phyloP scores from a whole-genome alignment of 1,284 basidiomycete genomes.

The Trametes hirsuta region DNA sequence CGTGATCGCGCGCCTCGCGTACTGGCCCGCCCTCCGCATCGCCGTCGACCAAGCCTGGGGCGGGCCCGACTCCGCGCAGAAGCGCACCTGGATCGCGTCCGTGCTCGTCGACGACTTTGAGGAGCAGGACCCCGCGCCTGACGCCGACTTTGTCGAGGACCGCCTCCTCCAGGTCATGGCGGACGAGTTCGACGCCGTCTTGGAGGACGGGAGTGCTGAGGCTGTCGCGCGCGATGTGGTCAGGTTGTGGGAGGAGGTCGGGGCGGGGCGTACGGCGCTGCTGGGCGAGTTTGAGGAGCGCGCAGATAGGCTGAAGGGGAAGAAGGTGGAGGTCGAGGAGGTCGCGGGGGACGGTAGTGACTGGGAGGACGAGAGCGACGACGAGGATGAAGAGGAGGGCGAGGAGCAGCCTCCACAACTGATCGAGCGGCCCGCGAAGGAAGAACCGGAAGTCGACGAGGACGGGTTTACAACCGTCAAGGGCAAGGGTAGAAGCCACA shows the following conservation, averaged over 20 bases:
- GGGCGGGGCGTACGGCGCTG: constrained; percentile 44
- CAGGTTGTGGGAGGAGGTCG: constrained; percentile 62
- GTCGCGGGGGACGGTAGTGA: constrained; percentile 44
- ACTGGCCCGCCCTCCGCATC: constrained; percentile 84
- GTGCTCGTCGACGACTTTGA: constrained; percentile 87
- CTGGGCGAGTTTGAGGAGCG: constrained; percentile 61
- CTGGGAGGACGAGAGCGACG: constrained; percentile 44
- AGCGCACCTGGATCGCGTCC: constrained; percentile 82
- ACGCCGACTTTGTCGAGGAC: constrained; percentile 77
- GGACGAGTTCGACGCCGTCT: constrained; percentile 81
- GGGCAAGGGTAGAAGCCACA: constrained; percentile 57
- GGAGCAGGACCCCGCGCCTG: constrained; percentile 55
- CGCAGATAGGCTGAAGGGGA: constrained; percentile 64
- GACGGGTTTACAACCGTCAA: constrained; percentile 88
- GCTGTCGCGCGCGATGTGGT: constrained; percentile 73
- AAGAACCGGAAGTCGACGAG: constrained; percentile 79
- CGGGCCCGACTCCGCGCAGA: constrained; percentile 69
- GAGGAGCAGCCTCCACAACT: constrained; percentile 61
- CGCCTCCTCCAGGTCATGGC: constrained; percentile 78
- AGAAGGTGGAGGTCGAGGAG: constrained; percentile 55
- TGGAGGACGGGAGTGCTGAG: constrained; percentile 83
- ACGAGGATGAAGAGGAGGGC: constrained; percentile 54
- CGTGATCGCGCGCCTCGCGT: constrained; percentile 74
- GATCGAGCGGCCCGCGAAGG: constrained; percentile 41
- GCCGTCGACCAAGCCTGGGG: constrained; percentile 87